Evolutionary conservation across 306 rosid genomes (phyloP).

Genomic region (Hippophae tibetana): DNA sequence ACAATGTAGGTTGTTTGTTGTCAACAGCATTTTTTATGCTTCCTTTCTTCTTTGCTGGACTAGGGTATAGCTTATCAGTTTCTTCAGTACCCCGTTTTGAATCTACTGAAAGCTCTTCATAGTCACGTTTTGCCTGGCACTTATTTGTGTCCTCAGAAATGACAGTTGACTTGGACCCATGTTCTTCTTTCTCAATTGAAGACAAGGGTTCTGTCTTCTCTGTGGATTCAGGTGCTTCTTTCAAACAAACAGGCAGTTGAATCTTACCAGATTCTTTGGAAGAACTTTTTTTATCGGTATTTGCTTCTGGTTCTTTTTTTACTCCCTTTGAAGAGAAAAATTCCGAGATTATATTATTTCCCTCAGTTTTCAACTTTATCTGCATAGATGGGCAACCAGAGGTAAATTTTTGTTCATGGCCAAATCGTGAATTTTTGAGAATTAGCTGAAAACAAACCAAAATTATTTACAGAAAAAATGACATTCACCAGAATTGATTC

Average conservation of each 20-base stretch:
- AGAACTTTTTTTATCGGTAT: slow-evolving; percentile 18
- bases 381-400: slow-evolving; percentile 25
- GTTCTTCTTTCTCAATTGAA: slow-evolving; percentile 20
- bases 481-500: too few species aligned
- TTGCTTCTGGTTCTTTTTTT: slow-evolving; percentile 32
- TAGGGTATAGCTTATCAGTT: slow-evolving; percentile 19
- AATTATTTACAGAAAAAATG: too few species aligned
- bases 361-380: slow-evolving; percentile 53
- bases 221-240: slow-evolving; percentile 24
- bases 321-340: slow-evolving; percentile 48
- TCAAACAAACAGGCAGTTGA: slow-evolving; percentile 20
- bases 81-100: slow-evolving; percentile 23
- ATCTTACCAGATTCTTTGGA: slow-evolving; percentile 19
- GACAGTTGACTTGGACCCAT: slow-evolving; percentile 21
- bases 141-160: slow-evolving; percentile 20
- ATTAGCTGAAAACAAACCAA: neutral
- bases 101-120: slow-evolving; percentile 33
- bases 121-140: slow-evolving; percentile 46
- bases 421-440: neutral
- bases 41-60: slow-evolving; percentile 50
- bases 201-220: slow-evolving; percentile 3
- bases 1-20: slow-evolving; percentile 50
- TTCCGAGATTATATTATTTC: slow-evolving; percentile 44
- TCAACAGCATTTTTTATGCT: slow-evolving; percentile 36
- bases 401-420: slow-evolving; percentile 1